phyloP scores from a whole-genome alignment of 179 eudicot species.

The Corrigiola litoralis region DNA sequence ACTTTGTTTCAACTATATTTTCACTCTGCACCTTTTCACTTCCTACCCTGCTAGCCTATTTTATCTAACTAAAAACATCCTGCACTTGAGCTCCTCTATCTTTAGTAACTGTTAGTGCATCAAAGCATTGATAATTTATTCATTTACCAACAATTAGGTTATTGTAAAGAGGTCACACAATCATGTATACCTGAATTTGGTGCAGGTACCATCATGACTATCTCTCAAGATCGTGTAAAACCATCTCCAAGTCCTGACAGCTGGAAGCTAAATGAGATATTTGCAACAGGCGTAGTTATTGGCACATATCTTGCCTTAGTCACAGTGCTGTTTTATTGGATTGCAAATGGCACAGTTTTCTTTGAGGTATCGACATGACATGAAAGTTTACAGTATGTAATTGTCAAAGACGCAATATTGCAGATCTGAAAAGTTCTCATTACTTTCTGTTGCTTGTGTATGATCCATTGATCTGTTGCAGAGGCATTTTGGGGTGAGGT shows the following conservation, averaged over 20 bases:
- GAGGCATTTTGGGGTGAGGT: conserved; percentile 51
- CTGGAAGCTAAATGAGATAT: conserved; percentile 81
- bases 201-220: conserved; percentile 84
- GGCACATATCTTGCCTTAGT: conserved; percentile 74
- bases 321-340: conserved; percentile 66
- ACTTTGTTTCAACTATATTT: too few relatives aligned
- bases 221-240: conserved; percentile 65
- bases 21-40: too few relatives aligned
- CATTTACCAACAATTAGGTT: not conserved
- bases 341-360: conserved; percentile 38
- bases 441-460: not conserved
- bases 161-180: too few relatives aligned
- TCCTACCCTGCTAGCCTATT: too few relatives aligned
- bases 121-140: not conserved
- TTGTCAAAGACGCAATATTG: not conserved
- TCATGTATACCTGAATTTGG: conserved; percentile 1
- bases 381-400: too few relatives aligned
- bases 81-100: too few relatives aligned
- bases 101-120: conserved; percentile 1
- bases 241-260: conserved; percentile 77
- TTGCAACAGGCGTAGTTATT: conserved; percentile 58
- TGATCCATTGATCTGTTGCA: conserved; percentile 16
- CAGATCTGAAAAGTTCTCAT: not conserved
- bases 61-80: too few relatives aligned
- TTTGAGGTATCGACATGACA: conserved; percentile 60